A percentile compares a stretch with the other conserved stretches of the same genome.
Evolutionary conservation across 2,329 filamentous ascomycete species (phyloP).

Genomic region (Hirsutella thompsonii): DNA sequence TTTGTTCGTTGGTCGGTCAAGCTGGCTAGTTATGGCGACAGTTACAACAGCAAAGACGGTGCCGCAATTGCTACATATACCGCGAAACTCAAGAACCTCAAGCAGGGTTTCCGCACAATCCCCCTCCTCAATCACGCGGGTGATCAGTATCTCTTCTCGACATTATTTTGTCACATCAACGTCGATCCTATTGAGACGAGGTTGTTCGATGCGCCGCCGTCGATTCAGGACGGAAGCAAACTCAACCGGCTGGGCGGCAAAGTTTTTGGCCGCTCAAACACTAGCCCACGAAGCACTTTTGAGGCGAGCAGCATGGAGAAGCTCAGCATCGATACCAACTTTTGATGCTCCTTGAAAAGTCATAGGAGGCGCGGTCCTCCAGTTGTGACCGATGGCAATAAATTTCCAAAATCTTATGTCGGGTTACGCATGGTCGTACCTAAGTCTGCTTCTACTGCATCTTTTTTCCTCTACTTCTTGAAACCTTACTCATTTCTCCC

Average conservation of each 20-base stretch:
- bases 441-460: neutral
- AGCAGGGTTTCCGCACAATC: constrained; percentile 84
- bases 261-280: constrained; percentile 42
- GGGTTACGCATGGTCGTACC: too few species aligned
- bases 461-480: neutral
- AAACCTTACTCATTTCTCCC: neutral
- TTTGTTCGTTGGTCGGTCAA: constrained; percentile 91
- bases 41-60: constrained; percentile 42
- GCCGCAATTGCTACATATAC: constrained; percentile 75
- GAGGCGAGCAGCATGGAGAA: constrained; percentile 35
- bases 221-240: constrained; percentile 30
- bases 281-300: constrained; percentile 38
- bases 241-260: constrained; percentile 43
- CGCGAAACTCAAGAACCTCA: constrained; percentile 78
- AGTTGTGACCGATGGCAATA: too few species aligned
- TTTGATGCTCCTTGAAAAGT: constrained; percentile 8
- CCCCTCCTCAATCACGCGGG: constrained; percentile 80
- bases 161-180: constrained; percentile 79
- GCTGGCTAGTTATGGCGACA: constrained; percentile 67
- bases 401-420: too few species aligned
- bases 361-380: too few species aligned
- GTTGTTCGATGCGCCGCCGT: constrained; percentile 37
- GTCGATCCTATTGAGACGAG: constrained; percentile 45
- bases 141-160: constrained; percentile 89
- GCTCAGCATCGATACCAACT: constrained; percentile 28